Evolutionary conservation across 441 rosid genomes (phyloP), one percentile per base, ranked within the genome.

Genomic region (Capsella rubella): DNA sequence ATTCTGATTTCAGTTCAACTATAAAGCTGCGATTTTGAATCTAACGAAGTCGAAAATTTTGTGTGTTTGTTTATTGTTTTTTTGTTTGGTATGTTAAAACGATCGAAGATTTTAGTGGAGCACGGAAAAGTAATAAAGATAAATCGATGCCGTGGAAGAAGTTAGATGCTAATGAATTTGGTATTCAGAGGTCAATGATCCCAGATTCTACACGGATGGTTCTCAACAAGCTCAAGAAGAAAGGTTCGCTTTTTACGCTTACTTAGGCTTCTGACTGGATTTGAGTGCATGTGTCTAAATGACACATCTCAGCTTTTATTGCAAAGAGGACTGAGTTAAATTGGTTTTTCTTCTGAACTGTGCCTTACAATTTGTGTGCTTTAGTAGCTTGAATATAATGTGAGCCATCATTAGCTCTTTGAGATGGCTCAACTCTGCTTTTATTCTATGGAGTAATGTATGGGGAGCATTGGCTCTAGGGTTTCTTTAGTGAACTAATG

Each of bases 101-200:
- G 21, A 59, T 62, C 1, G 62, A 69, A 56, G 63, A 64, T 45
- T 47, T 18, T 69, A 51, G 64, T 64, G 72, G 68, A 65, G 72
- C 3, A 54, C 43, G 77, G 31, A 73, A 9, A 16, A 74, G 74
- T 28, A 62, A 76, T 27, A 65, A 79, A 53, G 78, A 71, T 34
- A 72, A 69, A 34, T 6, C 31, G 15, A 61, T 52, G 34, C 35
- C 65, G 25, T 83, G 82, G 84, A 83, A 78, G 79, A 80, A 78
- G 65, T 67, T 78, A 56, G 79, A 76, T 70, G 82, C 84, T 66
- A 54, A 61, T 35, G 84, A 72, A n/a, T 37, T 76, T 70, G 83
- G 80, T 18, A 76, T 80, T 16, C 78, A 76, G 25, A 72, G 75
- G 67, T 75, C 84, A 8, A 83, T 78, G 84, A 80, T 83, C 27